Conservation (phyloP, 495 filamentous ascomycete genomes). For the Chaetomium fimeti region DNA sequence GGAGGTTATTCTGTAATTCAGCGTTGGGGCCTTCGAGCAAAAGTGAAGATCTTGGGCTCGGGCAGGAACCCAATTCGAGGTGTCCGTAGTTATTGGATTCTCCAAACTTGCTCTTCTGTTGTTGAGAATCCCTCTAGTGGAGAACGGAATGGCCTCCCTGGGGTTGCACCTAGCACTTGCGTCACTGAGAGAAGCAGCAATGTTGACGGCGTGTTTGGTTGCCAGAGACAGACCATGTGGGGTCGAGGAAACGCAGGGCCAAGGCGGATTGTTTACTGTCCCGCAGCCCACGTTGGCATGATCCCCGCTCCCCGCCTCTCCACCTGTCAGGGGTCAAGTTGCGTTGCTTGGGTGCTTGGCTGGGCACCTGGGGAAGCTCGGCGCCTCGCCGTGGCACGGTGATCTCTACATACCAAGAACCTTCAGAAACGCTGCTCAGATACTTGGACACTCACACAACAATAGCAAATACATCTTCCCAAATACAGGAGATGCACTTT, state of each 20-base stretch:
- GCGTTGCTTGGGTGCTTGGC: too few relatives aligned
- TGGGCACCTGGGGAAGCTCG: too few relatives aligned
- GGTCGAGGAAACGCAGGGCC: conserved; percentile 9
- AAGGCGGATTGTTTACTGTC: conserved; percentile 13
- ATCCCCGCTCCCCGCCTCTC: conserved; percentile 11
- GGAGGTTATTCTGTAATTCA: too few relatives aligned
- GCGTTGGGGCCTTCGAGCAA: too few relatives aligned
- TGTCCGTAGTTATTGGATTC: background rate
- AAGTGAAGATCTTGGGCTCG: background rate
- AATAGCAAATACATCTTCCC: too few relatives aligned
- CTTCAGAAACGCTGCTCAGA: too few relatives aligned
- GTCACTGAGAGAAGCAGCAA: background rate
- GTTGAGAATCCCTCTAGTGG: background rate
- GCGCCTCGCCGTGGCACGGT: background rate
- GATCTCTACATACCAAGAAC: too few relatives aligned
- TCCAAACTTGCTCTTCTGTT: background rate
- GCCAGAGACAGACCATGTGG: conserved; percentile 8
- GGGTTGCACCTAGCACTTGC: background rate
- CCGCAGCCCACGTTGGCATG: conserved; percentile 3
- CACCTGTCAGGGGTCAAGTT: conserved; percentile 5
- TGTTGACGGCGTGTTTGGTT: conserved; percentile 7
- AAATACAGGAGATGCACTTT: too few relatives aligned
- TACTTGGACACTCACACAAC: too few relatives aligned
- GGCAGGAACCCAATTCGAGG: background rate
- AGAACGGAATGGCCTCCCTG: background rate